phyloP scores from a whole-genome alignment of 305 asterid species.

The Fraxinus floribunda region DNA sequence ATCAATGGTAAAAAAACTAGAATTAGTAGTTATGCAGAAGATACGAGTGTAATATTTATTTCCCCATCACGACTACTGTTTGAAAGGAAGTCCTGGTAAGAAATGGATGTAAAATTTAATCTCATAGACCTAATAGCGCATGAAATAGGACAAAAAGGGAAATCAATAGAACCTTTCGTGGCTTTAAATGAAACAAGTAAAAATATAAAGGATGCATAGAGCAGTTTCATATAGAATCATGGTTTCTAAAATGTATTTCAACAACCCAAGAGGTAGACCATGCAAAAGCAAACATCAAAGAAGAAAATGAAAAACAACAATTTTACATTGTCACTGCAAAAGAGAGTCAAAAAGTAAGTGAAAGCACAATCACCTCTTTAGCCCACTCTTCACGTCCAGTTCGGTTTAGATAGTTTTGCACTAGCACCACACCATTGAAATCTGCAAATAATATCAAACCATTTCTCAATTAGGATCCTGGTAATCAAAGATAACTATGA shows the following conservation, averaged over 20 bases:
- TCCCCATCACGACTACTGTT: background rate
- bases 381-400: slow-evolving; percentile 96
- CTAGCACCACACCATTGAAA: slow-evolving; percentile 92
- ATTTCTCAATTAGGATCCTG: slow-evolving; percentile 12
- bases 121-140: background rate
- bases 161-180: background rate
- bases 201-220: background rate
- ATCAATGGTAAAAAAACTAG: background rate
- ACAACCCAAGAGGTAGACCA: background rate
- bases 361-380: slow-evolving; percentile 54
- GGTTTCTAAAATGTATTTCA: background rate
- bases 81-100: background rate
- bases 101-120: background rate
- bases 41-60: background rate
- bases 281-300: background rate
- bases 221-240: background rate
- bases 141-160: background rate
- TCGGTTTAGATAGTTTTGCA: slow-evolving; percentile 79
- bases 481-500: slow-evolving; percentile 9
- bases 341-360: background rate
- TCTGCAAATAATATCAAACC: slow-evolving; percentile 49
- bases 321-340: background rate
- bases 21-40: background rate
- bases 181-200: slow-evolving; percentile 3
- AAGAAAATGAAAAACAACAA: background rate